Conservation (phyloP, 768 basidiomycete species). For the Hygrophorus russula region DNA sequence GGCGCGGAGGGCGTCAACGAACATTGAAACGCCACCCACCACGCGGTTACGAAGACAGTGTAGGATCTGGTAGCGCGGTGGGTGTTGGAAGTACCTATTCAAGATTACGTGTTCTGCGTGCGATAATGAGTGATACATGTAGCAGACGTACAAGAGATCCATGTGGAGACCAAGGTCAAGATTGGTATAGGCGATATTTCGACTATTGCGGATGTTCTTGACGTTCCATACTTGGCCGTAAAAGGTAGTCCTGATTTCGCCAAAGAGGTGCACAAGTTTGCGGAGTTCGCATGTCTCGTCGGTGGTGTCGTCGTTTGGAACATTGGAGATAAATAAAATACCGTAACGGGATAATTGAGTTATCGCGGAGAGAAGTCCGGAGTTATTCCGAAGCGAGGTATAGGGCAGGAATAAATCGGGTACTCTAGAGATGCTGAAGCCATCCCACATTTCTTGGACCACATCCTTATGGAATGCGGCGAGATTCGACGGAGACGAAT, state of each 20-base stretch:
- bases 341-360: constrained; percentile 64
- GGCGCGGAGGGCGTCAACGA: constrained; percentile 69
- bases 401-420: constrained; percentile 48
- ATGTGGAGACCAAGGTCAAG: constrained; percentile 82
- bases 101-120: background rate
- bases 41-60: constrained; percentile 86
- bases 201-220: constrained; percentile 56
- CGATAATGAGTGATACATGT: background rate
- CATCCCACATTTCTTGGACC: constrained; percentile 32
- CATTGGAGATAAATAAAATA: constrained; percentile 57
- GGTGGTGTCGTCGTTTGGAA: constrained; percentile 52
- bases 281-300: constrained; percentile 57
- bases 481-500: constrained; percentile 27
- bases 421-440: constrained; percentile 20
- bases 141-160: constrained; percentile 72
- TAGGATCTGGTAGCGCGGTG: constrained; percentile 86
- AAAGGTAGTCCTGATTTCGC: constrained; percentile 75
- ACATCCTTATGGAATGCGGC: constrained; percentile 35
- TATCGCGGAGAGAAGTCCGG: constrained; percentile 46
- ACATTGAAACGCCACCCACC: constrained; percentile 72
- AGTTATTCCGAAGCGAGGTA: constrained; percentile 28
- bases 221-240: constrained; percentile 91
- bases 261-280: constrained; percentile 54
- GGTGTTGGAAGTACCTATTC: constrained; percentile 77
- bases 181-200: constrained; percentile 93